phyloP scores from a whole-genome alignment of 495 filamentous ascomycete genomes.

The Daldinia caldariorum region DNA sequence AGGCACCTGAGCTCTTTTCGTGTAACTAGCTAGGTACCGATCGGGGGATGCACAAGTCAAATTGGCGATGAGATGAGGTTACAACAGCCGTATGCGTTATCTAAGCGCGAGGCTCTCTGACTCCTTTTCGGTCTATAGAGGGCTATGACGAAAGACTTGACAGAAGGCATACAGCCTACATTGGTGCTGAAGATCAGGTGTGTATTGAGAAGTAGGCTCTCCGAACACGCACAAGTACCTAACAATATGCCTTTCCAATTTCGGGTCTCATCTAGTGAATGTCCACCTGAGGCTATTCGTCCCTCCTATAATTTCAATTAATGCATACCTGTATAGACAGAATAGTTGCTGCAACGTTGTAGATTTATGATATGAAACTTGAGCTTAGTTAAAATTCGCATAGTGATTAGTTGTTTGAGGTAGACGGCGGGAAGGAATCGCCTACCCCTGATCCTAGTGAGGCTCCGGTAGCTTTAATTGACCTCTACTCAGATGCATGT shows the following conservation, averaged over 20 bases:
- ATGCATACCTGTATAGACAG: not conserved
- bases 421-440: not conserved
- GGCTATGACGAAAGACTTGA: constrained; percentile 1
- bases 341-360: not conserved
- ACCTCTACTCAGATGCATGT: not conserved
- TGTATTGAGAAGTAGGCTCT: not conserved
- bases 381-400: not conserved
- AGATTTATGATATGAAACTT: not conserved
- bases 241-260: not conserved
- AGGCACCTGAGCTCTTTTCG: constrained; percentile 34
- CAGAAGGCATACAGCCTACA: not conserved
- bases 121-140: constrained; percentile 16
- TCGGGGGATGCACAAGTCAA: not conserved
- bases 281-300: not conserved
- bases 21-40: constrained; percentile 27
- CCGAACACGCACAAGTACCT: not conserved
- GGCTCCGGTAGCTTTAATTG: not conserved
- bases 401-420: not conserved
- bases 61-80: not conserved
- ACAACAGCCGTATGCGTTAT: constrained; percentile 25
- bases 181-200: not conserved
- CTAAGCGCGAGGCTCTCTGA: constrained; percentile 19
- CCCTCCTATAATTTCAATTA: not conserved
- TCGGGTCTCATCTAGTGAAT: not conserved
- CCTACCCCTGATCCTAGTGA: constrained; percentile 1